Base-by-base conservation (phyloP, 192 early-diverging fungal species). In the Gaertneriomyces sp. region DNA sequence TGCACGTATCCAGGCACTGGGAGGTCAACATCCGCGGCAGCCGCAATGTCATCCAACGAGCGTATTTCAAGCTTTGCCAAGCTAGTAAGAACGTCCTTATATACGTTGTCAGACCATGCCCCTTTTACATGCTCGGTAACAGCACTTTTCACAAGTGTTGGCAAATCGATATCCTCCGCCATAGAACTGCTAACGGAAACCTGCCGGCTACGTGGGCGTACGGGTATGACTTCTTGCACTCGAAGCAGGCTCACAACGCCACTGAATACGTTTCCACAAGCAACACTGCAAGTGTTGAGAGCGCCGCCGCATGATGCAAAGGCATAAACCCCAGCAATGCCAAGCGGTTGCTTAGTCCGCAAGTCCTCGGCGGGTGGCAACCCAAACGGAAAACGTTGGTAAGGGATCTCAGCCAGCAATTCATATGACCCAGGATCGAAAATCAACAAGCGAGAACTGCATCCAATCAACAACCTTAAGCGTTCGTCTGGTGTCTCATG, bases 1-100 rank as follows among this genome's bases (percentile, higher is more conserved):
- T 63, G 69, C 6, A 70, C 61, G 64, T 64, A 70, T 16, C 42
- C 19, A 5, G 69, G 69, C 3, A 70, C 51, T 19, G 54, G 61
- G 40, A 45, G 51, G 7, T 63, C 46, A 33, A 46, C 58, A 5
- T 16, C 50, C 38, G 33, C 60, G 1, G 50, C 60, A 1, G 51
- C 17, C 42, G 17, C 7, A 16, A 71, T 11, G 41, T 71, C 63
- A 4, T 59, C 47, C 46, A 65, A 5, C 4, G 19, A 12, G 7
- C 49, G 57, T 40, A 71, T 71, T 6, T 58, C 58, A 1, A 71
- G 14, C 33, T 56, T 51, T 4, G 45, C 33, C 7, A 71, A 49
- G 17, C 68, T 42, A 9, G 11, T 41, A 38, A 73, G 19, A 45
- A 58, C 67, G 46, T 62, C 65, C 10, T 14, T 10, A 25, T 58